Evolutionary conservation across 257 asterid species (phyloP).

Genomic region (Pogostemon cablin): DNA sequence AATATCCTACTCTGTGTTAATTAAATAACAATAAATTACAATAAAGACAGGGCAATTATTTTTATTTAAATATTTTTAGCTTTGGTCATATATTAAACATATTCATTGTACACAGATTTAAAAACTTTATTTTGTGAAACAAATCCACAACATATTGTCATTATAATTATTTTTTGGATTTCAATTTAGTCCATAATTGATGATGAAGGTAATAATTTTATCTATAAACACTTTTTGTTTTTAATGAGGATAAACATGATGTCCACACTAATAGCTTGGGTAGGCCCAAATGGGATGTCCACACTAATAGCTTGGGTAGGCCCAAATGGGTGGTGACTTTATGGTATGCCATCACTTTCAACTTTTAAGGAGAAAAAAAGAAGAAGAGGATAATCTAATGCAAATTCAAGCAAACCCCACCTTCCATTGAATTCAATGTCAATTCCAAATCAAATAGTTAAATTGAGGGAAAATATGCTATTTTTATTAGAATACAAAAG

Average conservation of each 20-base stretch:
- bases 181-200: too few species aligned
- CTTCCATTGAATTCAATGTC: conserved; percentile 2
- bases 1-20: too few species aligned
- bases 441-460: background rate
- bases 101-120: too few species aligned
- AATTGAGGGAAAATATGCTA: background rate
- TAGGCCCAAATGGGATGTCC: conserved; percentile 22
- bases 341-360: conserved; percentile 36
- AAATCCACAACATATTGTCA: too few species aligned
- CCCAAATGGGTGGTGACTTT: conserved; percentile 38
- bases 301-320: background rate
- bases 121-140: too few species aligned
- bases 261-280: conserved; percentile 6
- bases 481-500: too few species aligned
- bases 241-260: conserved; percentile 17
- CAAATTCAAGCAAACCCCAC: conserved; percentile 30
- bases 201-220: background rate
- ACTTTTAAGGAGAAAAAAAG: conserved; percentile 10
- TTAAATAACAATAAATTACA: too few species aligned
- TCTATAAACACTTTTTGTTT: background rate
- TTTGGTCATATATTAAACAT: too few species aligned
- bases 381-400: conserved; percentile 4
- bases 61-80: too few species aligned
- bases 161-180: too few species aligned
- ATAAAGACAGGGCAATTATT: too few species aligned